phyloP scores from a whole-genome alignment of 2,329 filamentous ascomycete species.

The Fusarium sp. region DNA sequence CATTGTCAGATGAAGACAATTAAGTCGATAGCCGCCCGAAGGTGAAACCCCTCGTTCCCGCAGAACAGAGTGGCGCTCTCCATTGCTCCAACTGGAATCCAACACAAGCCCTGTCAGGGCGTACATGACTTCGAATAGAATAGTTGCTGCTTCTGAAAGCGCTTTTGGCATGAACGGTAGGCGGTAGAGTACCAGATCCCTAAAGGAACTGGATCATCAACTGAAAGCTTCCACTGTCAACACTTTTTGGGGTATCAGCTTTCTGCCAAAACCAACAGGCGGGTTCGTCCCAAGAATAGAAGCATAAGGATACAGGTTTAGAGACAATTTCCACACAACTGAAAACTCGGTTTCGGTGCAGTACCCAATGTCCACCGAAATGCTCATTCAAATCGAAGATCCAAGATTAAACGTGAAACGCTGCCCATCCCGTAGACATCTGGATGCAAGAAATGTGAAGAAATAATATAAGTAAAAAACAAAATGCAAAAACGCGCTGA shows the following conservation, averaged over 20 bases:
- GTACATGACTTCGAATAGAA: slow-evolving; percentile 37
- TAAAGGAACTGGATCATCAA: slow-evolving; percentile 37
- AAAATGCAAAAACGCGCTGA: slow-evolving; percentile 39
- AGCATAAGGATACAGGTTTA: slow-evolving; percentile 44
- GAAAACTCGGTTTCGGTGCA: slow-evolving; percentile 17
- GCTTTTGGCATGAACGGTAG: slow-evolving; percentile 32
- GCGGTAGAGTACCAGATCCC: slow-evolving; percentile 20
- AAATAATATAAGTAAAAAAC: slow-evolving; percentile 9
- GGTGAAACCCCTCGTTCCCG: slow-evolving; percentile 27
- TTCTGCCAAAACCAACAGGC: slow-evolving; percentile 46
- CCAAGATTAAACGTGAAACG: slow-evolving; percentile 34
- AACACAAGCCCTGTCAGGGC: slow-evolving; percentile 24
- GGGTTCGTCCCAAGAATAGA: slow-evolving; percentile 43
- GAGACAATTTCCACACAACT: slow-evolving; percentile 30
- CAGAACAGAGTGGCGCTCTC: slow-evolving; percentile 19
- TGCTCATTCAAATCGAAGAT: slow-evolving; percentile 22
- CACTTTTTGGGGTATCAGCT: slow-evolving; percentile 54
- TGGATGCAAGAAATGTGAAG: slow-evolving; percentile 33
- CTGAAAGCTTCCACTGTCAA: slow-evolving; percentile 41
- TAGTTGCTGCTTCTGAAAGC: slow-evolving; percentile 34
- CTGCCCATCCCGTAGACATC: slow-evolving; percentile 12
- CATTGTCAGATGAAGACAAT: slow-evolving; percentile 15
- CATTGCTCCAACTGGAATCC: slow-evolving; percentile 36
- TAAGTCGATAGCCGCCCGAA: slow-evolving; percentile 29
- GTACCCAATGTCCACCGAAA: slow-evolving; percentile 19